Percentiles rank a stretch among this genome's conserved stretches.
phyloP scores from a whole-genome alignment of 192 early-diverging fungal species.

The Ambispora gerdemannii region DNA sequence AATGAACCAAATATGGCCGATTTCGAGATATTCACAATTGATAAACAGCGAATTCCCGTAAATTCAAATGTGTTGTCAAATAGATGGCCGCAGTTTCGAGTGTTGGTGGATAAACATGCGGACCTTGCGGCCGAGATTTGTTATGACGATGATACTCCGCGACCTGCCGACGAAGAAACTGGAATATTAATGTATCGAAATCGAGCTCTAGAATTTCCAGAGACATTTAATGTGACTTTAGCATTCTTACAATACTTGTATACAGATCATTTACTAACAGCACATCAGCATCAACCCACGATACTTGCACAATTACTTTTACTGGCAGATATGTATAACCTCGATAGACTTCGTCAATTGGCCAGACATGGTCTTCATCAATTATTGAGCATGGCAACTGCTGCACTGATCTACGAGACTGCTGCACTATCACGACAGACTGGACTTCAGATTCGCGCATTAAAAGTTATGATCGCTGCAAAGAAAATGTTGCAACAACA shows the following conservation, averaged over 20 bases:
- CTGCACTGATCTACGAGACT: constrained; percentile 66
- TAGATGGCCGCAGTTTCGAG: constrained; percentile 58
- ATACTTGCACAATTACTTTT: constrained; percentile 62
- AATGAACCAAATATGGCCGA: constrained; percentile 56
- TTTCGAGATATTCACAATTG: constrained; percentile 55
- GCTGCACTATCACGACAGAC: constrained; percentile 59
- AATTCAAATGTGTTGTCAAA: constrained; percentile 52
- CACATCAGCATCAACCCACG: constrained; percentile 60
- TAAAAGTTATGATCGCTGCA: constrained; percentile 54
- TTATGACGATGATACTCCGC: constrained; percentile 32
- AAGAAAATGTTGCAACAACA: constrained; percentile 50
- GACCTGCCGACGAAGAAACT: constrained; percentile 23
- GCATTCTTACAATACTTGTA: constrained; percentile 68
- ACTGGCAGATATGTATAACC: constrained; percentile 56
- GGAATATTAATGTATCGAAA: constrained; percentile 45
- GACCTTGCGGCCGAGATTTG: constrained; percentile 19
- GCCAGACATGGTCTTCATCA: constrained; percentile 57
- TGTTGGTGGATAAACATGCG: constrained; percentile 41
- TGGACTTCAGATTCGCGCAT: constrained; percentile 57
- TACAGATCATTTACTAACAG: constrained; percentile 61
- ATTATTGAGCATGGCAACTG: constrained; percentile 56
- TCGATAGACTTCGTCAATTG: constrained; percentile 56
- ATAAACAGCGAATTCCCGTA: constrained; percentile 51
- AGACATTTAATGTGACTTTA: constrained; percentile 49
- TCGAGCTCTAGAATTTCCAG: constrained; percentile 42